These are phyloP conservation scores for Xylaria hypoxylon DNA, from an alignment of 2,329 filamentous ascomycete species.

Conservation along the genomic window DNA sequence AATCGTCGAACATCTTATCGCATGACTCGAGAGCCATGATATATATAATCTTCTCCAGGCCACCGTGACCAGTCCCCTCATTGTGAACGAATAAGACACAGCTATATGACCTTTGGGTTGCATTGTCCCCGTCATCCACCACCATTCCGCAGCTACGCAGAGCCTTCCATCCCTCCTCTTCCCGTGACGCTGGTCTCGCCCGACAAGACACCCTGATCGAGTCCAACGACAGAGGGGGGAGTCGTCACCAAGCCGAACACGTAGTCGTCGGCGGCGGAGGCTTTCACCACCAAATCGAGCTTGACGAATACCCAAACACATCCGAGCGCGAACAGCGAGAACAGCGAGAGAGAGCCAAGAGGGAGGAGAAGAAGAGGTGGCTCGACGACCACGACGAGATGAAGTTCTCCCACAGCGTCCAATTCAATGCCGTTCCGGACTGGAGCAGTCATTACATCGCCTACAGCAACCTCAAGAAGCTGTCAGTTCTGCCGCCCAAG, in stretches of 20 bases:
- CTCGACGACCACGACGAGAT: constrained; percentile 85
- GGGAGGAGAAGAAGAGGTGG: constrained; percentile 73
- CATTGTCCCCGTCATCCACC: constrained; percentile 36
- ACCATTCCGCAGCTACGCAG: constrained; percentile 46
- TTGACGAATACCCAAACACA: constrained; percentile 53
- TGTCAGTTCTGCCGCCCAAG: constrained; percentile 69
- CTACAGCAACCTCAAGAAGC: constrained; percentile 98
- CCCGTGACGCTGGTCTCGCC: constrained; percentile 42
- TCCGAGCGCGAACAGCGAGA: constrained; percentile 45
- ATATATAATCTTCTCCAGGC: constrained; percentile 10
- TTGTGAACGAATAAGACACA: constrained; percentile 5
- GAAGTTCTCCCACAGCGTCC: constrained; percentile 99
- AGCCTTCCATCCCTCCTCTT: constrained; percentile 49
- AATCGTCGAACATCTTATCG: neutral
- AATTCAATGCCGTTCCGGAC: constrained; percentile 99
- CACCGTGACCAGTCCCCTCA: constrained; percentile 10
- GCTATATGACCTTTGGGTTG: neutral
- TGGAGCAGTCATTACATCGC: constrained; percentile 99
- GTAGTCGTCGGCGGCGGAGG: constrained; percentile 4
- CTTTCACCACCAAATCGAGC: constrained; percentile 44
- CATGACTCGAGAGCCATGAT: constrained; percentile 24
- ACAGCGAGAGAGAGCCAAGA: constrained; percentile 58
- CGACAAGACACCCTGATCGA: constrained; percentile 42
- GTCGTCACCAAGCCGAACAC: constrained; percentile 34
- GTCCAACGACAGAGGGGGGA: constrained; percentile 48